These are phyloP conservation scores for Fonsecaea pedrosoi DNA, from an alignment of 2,329 filamentous ascomycete genomes.

Conservation along the genomic window DNA sequence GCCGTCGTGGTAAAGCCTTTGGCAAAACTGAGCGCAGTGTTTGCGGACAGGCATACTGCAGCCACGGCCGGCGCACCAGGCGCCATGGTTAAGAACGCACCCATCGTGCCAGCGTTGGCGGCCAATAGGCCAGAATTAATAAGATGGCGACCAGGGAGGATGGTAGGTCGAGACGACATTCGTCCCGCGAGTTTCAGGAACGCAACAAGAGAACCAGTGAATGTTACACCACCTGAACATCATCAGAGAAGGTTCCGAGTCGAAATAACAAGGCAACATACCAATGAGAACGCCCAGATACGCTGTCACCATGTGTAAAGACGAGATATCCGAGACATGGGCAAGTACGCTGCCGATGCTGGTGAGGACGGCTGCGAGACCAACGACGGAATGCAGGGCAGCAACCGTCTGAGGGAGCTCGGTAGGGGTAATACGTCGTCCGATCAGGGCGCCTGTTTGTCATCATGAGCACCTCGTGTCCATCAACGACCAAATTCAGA, in stretches of 20 bases:
- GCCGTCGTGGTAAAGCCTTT: slow-evolving; percentile 89
- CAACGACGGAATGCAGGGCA: slow-evolving; percentile 87
- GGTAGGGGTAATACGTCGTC: slow-evolving; percentile 84
- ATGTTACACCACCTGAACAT: slow-evolving; percentile 73
- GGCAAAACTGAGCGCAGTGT: slow-evolving; percentile 77
- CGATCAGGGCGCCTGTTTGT: slow-evolving; percentile 66
- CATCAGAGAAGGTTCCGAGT: slow-evolving; percentile 22
- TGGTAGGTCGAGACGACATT: slow-evolving; percentile 78
- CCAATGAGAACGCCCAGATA: slow-evolving; percentile 87
- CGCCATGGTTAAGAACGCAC: slow-evolving; percentile 80
- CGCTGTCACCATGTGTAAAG: slow-evolving; percentile 82
- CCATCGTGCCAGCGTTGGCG: slow-evolving; percentile 81
- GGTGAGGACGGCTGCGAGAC: slow-evolving; percentile 84
- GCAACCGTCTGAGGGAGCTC: slow-evolving; percentile 89
- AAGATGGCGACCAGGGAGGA: slow-evolving; percentile 75
- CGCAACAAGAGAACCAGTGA: slow-evolving; percentile 87
- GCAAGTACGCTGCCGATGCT: slow-evolving; percentile 86
- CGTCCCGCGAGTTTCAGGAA: slow-evolving; percentile 84
- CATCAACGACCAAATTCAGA: not conserved
- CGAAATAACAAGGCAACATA: slow-evolving; percentile 37
- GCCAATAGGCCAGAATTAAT: slow-evolving; percentile 78
- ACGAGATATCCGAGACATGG: slow-evolving; percentile 68
- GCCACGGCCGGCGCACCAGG: slow-evolving; percentile 80
- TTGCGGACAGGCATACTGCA: slow-evolving; percentile 77
- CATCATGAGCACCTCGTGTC: not conserved